Evolutionary conservation across 345 rosid genomes (phyloP).

Genomic region (Brassica juncea): DNA sequence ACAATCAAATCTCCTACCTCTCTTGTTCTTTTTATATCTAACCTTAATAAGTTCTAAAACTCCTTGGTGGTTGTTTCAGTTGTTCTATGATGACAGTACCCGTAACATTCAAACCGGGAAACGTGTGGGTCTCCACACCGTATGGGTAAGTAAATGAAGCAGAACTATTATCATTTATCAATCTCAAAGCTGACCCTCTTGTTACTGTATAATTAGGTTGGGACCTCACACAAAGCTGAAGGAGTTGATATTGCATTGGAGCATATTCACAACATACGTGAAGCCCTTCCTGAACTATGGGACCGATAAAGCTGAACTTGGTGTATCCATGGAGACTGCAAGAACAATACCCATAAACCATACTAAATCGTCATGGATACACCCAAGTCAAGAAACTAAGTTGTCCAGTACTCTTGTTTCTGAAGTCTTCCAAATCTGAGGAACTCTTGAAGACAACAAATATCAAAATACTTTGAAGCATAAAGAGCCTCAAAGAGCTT

Average conservation of each 20-base stretch:
- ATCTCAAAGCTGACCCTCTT: conserved; percentile 17
- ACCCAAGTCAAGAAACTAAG: conserved; percentile 9
- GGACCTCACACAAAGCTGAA: conserved; percentile 58
- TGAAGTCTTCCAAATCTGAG: conserved; percentile 46
- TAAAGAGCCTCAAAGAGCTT: no score
- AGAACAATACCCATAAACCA: no score
- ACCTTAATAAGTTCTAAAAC: neutral
- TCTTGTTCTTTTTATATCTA: neutral
- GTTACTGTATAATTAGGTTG: conserved; percentile 48
- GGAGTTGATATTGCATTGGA: conserved; percentile 81
- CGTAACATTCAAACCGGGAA: conserved; percentile 80
- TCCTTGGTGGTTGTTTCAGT: conserved; percentile 42
- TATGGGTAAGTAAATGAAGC: conserved; percentile 55
- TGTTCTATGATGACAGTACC: conserved; percentile 88
- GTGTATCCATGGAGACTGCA: no score
- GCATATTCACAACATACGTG: conserved; percentile 87
- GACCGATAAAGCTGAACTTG: conserved; percentile 24
- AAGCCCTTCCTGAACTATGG: conserved; percentile 89
- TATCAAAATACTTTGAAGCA: conserved; percentile 48
- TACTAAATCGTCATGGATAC: no score
- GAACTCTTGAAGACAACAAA: conserved; percentile 59
- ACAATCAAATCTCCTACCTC: neutral
- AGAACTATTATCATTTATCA: neutral
- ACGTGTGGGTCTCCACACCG: conserved; percentile 73
- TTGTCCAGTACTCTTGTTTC: conserved; percentile 81